These are phyloP conservation scores for Cicer cuneatum DNA, from an alignment of 306 rosid species.

Conservation along the genomic window DNA sequence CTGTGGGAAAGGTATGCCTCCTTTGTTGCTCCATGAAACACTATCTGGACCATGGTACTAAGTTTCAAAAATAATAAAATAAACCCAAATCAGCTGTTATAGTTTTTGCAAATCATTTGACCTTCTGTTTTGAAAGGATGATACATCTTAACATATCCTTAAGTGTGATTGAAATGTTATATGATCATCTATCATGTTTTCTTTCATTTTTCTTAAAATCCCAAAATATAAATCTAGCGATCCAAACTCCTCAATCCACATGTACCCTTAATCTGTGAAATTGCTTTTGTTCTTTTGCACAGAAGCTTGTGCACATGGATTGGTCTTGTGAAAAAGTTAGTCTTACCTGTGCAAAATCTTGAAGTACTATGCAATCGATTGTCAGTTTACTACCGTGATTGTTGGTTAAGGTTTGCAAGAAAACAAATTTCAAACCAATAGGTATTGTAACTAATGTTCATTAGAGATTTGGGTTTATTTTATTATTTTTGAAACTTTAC, in stretches of 20 bases:
- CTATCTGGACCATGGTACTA: neutral
- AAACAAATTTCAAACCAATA: neutral
- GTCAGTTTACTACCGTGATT: neutral
- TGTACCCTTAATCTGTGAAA: no score
- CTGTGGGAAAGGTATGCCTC: neutral
- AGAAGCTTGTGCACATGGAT: no score
- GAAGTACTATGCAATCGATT: neutral
- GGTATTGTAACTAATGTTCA: no score
- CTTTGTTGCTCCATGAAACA: neutral
- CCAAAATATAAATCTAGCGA: no score
- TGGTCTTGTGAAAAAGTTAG: neutral
- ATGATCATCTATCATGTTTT: no score
- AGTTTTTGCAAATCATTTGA: slow-evolving; percentile 11
- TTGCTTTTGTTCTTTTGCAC: no score
- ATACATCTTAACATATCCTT: neutral
- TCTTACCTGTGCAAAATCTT: neutral
- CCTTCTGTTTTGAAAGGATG: neutral
- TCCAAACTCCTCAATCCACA: no score
- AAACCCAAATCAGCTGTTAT: neutral
- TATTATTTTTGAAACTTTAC: neutral
- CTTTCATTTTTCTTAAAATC: no score
- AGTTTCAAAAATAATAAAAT: no score
- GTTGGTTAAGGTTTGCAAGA: neutral
- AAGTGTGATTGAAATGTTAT: no score
- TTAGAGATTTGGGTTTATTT: neutral